Percentiles rank a stretch among this genome's conserved stretches.
These are phyloP conservation scores for Obelidium mucronatum DNA, from an alignment of 192 early-diverging fungal genomes.

Conservation along the genomic window DNA sequence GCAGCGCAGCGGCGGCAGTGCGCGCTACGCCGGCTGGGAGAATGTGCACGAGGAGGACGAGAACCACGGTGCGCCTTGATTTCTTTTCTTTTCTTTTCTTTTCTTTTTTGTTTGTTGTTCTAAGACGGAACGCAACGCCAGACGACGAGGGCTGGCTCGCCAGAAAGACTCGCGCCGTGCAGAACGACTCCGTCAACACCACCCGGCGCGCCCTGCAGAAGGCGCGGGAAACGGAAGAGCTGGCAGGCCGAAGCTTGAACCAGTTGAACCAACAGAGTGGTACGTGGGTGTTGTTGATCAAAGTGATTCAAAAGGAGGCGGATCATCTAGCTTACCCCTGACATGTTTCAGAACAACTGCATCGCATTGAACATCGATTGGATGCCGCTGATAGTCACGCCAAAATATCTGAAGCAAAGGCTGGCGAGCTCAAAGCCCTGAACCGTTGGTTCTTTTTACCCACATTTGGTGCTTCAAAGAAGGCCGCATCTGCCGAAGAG, in stretches of 20 bases:
- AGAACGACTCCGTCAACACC: constrained; percentile 55
- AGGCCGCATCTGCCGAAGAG: constrained; percentile 46
- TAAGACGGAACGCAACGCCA: too few species aligned
- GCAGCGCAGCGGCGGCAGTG: background rate
- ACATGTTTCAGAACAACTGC: constrained; percentile 54
- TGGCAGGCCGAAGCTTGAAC: constrained; percentile 41
- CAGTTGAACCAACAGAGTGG: constrained; percentile 52
- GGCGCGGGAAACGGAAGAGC: constrained; percentile 47
- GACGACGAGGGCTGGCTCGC: constrained; percentile 54
- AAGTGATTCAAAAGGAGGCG: constrained; percentile 22
- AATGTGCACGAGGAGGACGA: constrained; percentile 37
- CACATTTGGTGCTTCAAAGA: constrained; percentile 58
- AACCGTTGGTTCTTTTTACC: constrained; percentile 61
- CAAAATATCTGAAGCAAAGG: constrained; percentile 54
- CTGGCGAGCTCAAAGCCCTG: constrained; percentile 57
- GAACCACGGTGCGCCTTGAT: constrained; percentile 21
- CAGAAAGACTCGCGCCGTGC: constrained; percentile 50
- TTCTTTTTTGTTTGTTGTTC: too few species aligned
- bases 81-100: too few species aligned
- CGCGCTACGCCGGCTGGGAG: constrained; percentile 34
- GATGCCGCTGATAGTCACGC: constrained; percentile 50
- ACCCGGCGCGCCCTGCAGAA: constrained; percentile 54
- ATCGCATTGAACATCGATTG: constrained; percentile 46
- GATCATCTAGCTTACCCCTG: background rate
- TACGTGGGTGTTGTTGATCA: too few species aligned